phyloP scores from a whole-genome alignment of 2,329 filamentous ascomycete genomes.

The Phialemoniopsis sp. region DNA sequence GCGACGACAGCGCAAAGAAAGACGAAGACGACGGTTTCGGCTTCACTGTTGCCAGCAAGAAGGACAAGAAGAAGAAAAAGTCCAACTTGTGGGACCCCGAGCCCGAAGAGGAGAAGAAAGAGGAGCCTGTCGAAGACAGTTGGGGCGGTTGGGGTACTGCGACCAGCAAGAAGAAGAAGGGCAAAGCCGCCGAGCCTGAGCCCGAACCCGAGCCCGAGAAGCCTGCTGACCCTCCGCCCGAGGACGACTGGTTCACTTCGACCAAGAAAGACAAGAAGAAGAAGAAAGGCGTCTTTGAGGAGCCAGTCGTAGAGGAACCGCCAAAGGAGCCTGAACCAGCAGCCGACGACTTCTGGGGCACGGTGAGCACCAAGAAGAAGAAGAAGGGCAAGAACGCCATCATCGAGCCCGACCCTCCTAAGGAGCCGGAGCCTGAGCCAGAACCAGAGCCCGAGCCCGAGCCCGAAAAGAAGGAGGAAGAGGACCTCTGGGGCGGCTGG shows the following conservation, averaged over 20 bases:
- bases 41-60: conserved; percentile 29
- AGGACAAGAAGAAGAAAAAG: conserved; percentile 40
- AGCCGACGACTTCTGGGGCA: conserved; percentile 15
- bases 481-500: conserved; percentile 17
- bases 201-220: conserved; percentile 19
- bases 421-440: conserved; percentile 15
- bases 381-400: conserved; percentile 13
- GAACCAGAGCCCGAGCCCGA: conserved; percentile 26
- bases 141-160: conserved; percentile 27
- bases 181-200: conserved; percentile 20
- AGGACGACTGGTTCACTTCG: conserved; percentile 11
- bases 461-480: conserved; percentile 23
- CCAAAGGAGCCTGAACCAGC: conserved; percentile 3
- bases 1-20: conserved; percentile 11
- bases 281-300: conserved; percentile 1
- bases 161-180: conserved; percentile 38
- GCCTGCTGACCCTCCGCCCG: conserved; percentile 11
- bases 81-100: conserved; percentile 28
- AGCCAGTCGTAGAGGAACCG: not conserved
- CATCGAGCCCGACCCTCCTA: not conserved
- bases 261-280: conserved; percentile 4
- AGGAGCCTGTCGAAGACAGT: conserved; percentile 19
- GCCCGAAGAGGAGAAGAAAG: conserved; percentile 25
- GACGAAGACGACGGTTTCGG: conserved; percentile 22
- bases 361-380: conserved; percentile 17